Base-by-base conservation (phyloP, 208 protist genomes). In the Crithidia acanthocephali region DNA sequence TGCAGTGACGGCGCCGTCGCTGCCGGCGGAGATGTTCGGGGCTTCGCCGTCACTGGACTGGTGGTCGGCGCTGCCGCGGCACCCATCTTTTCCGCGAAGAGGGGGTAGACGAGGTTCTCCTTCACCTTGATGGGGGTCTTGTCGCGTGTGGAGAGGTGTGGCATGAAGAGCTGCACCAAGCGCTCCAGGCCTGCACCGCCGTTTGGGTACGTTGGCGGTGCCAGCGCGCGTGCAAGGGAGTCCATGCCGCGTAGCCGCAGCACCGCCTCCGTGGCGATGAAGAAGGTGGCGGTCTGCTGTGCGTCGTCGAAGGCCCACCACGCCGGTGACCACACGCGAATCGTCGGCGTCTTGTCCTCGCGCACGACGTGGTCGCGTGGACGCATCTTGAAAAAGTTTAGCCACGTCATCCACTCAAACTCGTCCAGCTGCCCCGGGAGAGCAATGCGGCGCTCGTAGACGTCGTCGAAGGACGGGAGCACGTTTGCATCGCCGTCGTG, bases 291-390 rank as follows among this genome's bases (percentile, higher is more conserved):
- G 16, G 47, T 50, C 0, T 52, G 25, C 23, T 30, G 16, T 16
- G 22, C 25, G 0, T 16, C 7, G 35, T 78, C 64, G 58, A 70
- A 82, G 16, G 65, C 80, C 86, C 86, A 92, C 69, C 81, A 89
- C 57, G 76, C 55, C 30, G 81, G 83, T 28, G 76, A 76, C 57
- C 81, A 69, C 2, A 81, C 79, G 8, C 55, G 67, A 42, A 48
- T 60, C 51, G 55, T 71, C 25, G 16, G 27, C 57, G 45, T 62
- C 33, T 22, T 53, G 35, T 66, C 69, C 3, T 60, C 51, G 7
- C 52, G 63, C 35, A 68, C 13, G 7, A 60, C 40, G 37, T 25
- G 53, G 28, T 68, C 44, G 22, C 32, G 69, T 0, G 20, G 18
- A 22, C 69, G 69, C 69, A 74, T 64, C 40, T 68, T 48, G 51